Evolutionary conservation across 352 stramenopile species (phyloP).

Genomic region (Phytopythium ostracodes): DNA sequence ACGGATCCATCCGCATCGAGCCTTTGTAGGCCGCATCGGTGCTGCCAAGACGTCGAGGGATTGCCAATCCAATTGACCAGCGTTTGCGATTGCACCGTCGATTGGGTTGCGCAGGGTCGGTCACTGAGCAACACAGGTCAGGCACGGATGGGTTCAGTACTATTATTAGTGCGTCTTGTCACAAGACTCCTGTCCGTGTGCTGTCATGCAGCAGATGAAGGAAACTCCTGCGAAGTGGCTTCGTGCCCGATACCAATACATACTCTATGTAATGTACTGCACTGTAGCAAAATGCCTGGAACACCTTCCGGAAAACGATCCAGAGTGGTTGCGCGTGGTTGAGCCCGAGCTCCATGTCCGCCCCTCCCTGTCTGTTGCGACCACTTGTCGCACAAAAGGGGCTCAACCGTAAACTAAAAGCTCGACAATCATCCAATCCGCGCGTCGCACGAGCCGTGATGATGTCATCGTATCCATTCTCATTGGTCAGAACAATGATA

Average conservation of each 20-base stretch:
- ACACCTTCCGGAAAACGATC: too few relatives aligned
- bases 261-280: too few relatives aligned
- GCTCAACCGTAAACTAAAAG: background rate
- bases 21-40: too few relatives aligned
- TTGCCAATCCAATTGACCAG: background rate
- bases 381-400: slow-evolving; percentile 2
- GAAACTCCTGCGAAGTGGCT: background rate
- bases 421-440: slow-evolving; percentile 4
- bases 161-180: background rate
- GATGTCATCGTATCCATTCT: background rate
- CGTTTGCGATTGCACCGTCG: background rate
- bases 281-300: background rate
- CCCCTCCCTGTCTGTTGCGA: background rate
- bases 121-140: background rate
- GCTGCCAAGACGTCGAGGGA: background rate
- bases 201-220: too few relatives aligned
- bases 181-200: too few relatives aligned
- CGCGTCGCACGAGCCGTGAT: background rate
- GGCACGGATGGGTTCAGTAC: background rate
- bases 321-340: background rate
- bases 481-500: background rate
- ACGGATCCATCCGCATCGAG: too few relatives aligned
- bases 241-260: too few relatives aligned
- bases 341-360: background rate
- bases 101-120: background rate